These are phyloP conservation scores for Fonsecaea erecta DNA, from an alignment of 2,329 filamentous ascomycete species.

Conservation along the genomic window DNA sequence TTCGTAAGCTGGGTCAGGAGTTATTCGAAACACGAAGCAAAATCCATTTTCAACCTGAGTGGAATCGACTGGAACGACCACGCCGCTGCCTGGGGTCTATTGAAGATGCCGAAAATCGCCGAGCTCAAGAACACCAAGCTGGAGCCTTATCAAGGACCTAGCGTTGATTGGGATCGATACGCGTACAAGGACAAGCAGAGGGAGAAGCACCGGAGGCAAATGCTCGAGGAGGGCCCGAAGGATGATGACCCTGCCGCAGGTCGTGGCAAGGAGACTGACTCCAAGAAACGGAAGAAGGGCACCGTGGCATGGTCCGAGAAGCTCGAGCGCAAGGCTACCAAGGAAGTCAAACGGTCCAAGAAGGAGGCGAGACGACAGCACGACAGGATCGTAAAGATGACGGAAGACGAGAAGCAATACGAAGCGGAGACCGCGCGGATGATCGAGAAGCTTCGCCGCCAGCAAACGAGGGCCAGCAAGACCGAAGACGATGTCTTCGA, in stretches of 20 bases:
- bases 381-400: slow-evolving; percentile 67
- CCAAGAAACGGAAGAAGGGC: slow-evolving; percentile 60
- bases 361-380: slow-evolving; percentile 67
- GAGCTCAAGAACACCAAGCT: slow-evolving; percentile 77
- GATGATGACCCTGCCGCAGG: too few relatives aligned
- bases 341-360: slow-evolving; percentile 66
- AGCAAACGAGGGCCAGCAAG: slow-evolving; percentile 57
- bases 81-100: slow-evolving; percentile 80
- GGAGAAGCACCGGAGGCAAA: slow-evolving; percentile 67
- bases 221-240: slow-evolving; percentile 50
- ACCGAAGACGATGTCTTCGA: slow-evolving; percentile 42
- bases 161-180: slow-evolving; percentile 70
- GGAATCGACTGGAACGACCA: slow-evolving; percentile 86
- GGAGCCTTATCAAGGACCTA: slow-evolving; percentile 66
- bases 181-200: slow-evolving; percentile 73
- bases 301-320: slow-evolving; percentile 76
- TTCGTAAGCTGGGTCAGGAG: slow-evolving; percentile 94
- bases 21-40: slow-evolving; percentile 88
- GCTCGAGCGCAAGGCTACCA: slow-evolving; percentile 67
- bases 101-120: slow-evolving; percentile 91
- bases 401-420: slow-evolving; percentile 69
- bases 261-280: slow-evolving; percentile 3
- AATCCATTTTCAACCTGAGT: slow-evolving; percentile 81
- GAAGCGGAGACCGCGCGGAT: slow-evolving; percentile 67
- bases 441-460: slow-evolving; percentile 65